Percentiles rank a stretch among this genome's conserved stretches.
These are phyloP conservation scores for Carpinus viminea DNA, from an alignment of 306 rosid genomes.

Conservation along the genomic window DNA sequence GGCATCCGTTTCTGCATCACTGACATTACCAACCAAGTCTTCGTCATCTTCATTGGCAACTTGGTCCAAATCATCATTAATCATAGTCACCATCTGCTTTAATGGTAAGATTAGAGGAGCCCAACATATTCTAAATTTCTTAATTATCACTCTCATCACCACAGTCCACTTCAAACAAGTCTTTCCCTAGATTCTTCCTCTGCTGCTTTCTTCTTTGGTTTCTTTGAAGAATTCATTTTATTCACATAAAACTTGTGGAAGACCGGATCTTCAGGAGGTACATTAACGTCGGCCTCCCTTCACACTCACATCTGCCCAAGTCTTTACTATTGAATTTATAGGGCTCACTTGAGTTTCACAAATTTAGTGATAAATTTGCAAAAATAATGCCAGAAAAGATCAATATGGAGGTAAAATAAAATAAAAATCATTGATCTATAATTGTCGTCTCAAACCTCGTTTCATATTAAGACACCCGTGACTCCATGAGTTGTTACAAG, in stretches of 20 bases:
- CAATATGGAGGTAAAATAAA: too few relatives aligned
- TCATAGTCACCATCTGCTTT: conserved; percentile 66
- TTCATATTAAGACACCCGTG: too few relatives aligned
- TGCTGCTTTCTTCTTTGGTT: conserved; percentile 66
- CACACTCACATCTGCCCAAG: too few relatives aligned
- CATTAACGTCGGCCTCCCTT: conserved; percentile 64
- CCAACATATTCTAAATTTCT: conserved; percentile 81
- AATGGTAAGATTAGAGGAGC: conserved; percentile 48
- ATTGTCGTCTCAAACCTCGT: too few relatives aligned
- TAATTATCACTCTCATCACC: conserved; percentile 84
- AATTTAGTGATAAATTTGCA: too few relatives aligned
- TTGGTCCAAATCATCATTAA: conserved; percentile 78
- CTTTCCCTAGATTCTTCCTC: conserved; percentile 73
- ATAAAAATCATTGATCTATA: too few relatives aligned
- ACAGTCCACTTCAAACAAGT: conserved; percentile 52
- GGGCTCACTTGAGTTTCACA: too few relatives aligned
- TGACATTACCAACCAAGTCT: conserved; percentile 65
- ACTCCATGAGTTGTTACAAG: too few relatives aligned
- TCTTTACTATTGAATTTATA: too few relatives aligned
- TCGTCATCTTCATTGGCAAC: conserved; percentile 74
- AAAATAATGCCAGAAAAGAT: too few relatives aligned
- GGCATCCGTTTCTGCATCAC: conserved; percentile 67
- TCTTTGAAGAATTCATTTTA: conserved; percentile 64
- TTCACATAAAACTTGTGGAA: conserved; percentile 88
- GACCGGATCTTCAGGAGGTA: conserved; percentile 92